A percentile compares a stretch with the other conserved stretches of the same genome.
Conservation (phyloP, 257 asterid genomes). For the Fraxinus americana region DNA sequence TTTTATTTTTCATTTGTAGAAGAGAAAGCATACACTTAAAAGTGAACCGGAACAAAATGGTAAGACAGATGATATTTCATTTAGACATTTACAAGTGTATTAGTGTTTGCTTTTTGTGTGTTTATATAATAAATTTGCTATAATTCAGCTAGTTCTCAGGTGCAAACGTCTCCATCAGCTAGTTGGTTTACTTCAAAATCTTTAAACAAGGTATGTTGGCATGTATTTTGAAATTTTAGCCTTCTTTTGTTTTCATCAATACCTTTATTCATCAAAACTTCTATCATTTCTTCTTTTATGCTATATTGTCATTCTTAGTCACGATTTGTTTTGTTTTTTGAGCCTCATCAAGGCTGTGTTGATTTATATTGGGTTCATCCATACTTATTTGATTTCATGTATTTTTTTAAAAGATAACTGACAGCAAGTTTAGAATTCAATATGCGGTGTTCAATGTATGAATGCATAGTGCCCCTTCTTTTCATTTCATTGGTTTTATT, state of each 20-base stretch:
- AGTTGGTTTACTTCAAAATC: conserved; percentile 89
- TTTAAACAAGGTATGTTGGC: conserved; percentile 69
- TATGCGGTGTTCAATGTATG: not conserved
- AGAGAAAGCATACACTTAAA: conserved; percentile 54
- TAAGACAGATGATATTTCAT: conserved; percentile 36
- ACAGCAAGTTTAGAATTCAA: no score
- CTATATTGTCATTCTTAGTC: not conserved
- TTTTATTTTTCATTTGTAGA: conserved; percentile 42
- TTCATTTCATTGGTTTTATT: not conserved
- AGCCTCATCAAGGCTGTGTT: not conserved
- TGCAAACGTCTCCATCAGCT: conserved; percentile 76
- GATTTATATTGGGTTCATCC: not conserved
- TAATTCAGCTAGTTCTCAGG: conserved; percentile 53
- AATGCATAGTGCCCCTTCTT: not conserved
- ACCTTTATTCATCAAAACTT: not conserved
- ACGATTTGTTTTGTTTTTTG: not conserved
- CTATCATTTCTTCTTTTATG: not conserved
- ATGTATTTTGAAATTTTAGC: conserved; percentile 4
- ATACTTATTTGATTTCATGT: not conserved
- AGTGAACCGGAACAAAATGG: conserved; percentile 67
- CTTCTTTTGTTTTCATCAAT: conserved; percentile 17
- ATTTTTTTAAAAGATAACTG: not conserved
- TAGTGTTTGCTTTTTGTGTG: not conserved
- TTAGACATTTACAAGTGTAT: not conserved
- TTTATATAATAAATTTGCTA: conserved; percentile 29